These are phyloP conservation scores for Aquilaria malaccensis DNA, from an alignment of 345 rosid genomes.

Conservation along the genomic window DNA sequence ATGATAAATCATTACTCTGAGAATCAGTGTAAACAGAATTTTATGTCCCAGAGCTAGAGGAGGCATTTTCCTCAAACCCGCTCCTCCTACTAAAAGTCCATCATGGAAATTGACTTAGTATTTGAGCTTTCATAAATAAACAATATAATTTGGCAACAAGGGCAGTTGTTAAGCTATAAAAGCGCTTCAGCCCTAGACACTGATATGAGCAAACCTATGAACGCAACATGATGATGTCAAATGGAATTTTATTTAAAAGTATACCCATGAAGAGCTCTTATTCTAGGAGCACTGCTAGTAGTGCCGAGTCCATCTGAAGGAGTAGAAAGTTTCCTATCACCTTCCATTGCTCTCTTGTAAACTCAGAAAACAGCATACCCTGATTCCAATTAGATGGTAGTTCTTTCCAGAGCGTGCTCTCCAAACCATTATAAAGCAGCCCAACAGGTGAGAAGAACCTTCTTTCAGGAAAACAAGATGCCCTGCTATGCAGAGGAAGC, in stretches of 20 bases:
- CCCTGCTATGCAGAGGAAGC: constrained; percentile 11
- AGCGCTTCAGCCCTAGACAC: no score
- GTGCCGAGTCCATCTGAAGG: constrained; percentile 47
- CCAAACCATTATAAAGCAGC: constrained; percentile 45
- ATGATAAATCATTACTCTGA: no score
- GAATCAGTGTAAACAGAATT: no score
- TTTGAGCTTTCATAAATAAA: no score
- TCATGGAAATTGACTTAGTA: no score
- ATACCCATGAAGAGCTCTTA: constrained; percentile 74
- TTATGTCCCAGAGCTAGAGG: no score
- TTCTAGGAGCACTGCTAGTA: constrained; percentile 36
- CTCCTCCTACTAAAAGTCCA: no score
- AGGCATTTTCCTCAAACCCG: no score
- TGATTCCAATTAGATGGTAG: constrained; percentile 43
- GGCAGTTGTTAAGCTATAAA: no score
- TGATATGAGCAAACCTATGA: no score
- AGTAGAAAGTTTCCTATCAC: constrained; percentile 48
- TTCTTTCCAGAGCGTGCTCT: constrained; percentile 35
- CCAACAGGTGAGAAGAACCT: constrained; percentile 17
- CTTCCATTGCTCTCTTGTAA: constrained; percentile 58
- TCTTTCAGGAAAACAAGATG: constrained; percentile 18
- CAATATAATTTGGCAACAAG: no score
- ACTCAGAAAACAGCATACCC: constrained; percentile 34
- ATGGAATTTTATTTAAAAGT: neutral
- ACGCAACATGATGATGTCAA: no score